Conservation (phyloP, 331 rosid species). For the Malus hybrid region DNA sequence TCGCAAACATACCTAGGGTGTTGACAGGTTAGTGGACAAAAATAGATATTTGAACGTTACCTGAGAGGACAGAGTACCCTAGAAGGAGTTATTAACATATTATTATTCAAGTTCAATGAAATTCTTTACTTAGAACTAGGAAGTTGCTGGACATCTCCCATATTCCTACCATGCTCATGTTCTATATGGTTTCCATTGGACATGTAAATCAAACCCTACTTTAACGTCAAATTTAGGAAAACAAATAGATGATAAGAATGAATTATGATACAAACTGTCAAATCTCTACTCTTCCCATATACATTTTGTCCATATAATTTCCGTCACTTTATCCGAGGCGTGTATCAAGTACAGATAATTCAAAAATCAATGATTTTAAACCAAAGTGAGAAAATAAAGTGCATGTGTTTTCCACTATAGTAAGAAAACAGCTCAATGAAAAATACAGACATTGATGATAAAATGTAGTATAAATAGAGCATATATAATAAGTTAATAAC, state of each 20-base stretch:
- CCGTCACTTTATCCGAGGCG: not conserved
- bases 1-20: not conserved
- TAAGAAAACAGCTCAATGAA: not conserved
- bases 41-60: not conserved
- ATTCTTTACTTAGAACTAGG: not conserved
- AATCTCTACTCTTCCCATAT: not conserved
- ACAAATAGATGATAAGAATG: not conserved
- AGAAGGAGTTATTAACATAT: not conserved
- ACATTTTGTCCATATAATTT: not conserved
- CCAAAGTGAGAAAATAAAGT: not conserved
- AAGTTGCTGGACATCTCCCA: not conserved
- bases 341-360: not conserved
- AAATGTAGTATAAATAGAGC: not conserved
- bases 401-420: not conserved
- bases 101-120: not conserved
- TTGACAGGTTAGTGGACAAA: not conserved
- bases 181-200: not conserved
- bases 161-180: not conserved
- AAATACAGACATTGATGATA: not conserved
- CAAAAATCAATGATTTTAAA: not conserved
- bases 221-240: too few species aligned
- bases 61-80: not conserved
- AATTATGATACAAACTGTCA: not conserved
- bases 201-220: not conserved
- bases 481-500: too few species aligned